Percentiles rank a stretch among this genome's conserved stretches.
These are phyloP conservation scores for Penicillium paradoxum DNA, from an alignment of 495 filamentous ascomycete genomes.

Conservation along the genomic window DNA sequence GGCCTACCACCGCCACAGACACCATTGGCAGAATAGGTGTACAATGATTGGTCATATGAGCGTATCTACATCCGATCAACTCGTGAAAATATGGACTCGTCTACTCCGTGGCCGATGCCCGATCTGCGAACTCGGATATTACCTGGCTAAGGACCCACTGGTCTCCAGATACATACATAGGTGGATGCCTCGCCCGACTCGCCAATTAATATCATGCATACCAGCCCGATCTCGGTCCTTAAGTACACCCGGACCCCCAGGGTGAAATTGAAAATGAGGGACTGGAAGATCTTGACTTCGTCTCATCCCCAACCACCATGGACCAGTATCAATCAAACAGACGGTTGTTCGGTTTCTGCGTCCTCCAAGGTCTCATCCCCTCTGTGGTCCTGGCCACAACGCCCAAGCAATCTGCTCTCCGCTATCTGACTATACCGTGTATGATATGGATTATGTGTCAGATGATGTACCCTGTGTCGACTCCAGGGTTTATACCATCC, in stretches of 20 bases:
- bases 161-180: background rate
- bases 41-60: too few species aligned
- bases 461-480: background rate
- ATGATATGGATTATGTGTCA: conserved; percentile 8
- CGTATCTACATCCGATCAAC: too few species aligned
- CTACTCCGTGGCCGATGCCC: too few species aligned
- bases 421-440: conserved; percentile 12
- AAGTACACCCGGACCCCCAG: background rate
- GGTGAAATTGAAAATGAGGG: background rate
- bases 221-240: too few species aligned
- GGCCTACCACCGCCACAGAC: too few species aligned
- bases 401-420: conserved; percentile 3
- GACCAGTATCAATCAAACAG: background rate
- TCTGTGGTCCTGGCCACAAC: conserved; percentile 5
- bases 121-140: too few species aligned
- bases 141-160: too few species aligned
- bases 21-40: too few species aligned
- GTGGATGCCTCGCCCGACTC: background rate
- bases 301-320: background rate
- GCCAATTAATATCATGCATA: background rate
- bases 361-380: conserved; percentile 7
- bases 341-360: background rate
- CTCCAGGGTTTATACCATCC: background rate
- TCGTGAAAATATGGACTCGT: too few species aligned
- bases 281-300: background rate